phyloP scores from a whole-genome alignment of 257 asterid genomes.

The Solanum etuberosum region DNA sequence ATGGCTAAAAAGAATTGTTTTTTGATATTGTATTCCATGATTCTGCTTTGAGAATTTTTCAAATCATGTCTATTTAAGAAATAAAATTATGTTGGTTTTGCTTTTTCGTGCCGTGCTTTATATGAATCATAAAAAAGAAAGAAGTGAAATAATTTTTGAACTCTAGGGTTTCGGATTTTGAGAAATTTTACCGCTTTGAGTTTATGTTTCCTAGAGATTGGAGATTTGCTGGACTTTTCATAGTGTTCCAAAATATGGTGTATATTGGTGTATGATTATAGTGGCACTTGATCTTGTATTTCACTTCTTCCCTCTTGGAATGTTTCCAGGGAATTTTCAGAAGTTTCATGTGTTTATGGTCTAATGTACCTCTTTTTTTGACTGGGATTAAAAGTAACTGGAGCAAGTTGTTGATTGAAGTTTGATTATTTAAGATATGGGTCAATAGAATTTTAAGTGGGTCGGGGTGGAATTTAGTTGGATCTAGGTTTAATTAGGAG shows the following conservation, averaged over 20 bases:
- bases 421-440: not conserved
- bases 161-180: not conserved
- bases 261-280: not conserved
- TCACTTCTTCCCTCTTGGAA: not conserved
- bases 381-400: not conserved
- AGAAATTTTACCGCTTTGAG: not conserved
- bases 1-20: not conserved
- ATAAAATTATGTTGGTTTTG: not conserved
- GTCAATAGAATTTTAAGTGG: no score
- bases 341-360: not conserved
- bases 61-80: not conserved
- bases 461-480: no score
- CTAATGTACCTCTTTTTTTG: not conserved
- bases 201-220: not conserved
- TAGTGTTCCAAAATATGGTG: not conserved
- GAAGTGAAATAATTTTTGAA: not conserved
- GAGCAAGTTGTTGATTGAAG: not conserved
- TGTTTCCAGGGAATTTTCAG: not conserved
- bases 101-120: not conserved
- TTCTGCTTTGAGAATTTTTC: not conserved
- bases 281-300: not conserved
- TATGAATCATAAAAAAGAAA: not conserved
- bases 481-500: no score
- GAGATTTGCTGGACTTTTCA: not conserved
- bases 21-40: not conserved